Evolutionary conservation across 1,284 basidiomycete species (phyloP).

Genomic region (Xerocomus nothofagi): DNA sequence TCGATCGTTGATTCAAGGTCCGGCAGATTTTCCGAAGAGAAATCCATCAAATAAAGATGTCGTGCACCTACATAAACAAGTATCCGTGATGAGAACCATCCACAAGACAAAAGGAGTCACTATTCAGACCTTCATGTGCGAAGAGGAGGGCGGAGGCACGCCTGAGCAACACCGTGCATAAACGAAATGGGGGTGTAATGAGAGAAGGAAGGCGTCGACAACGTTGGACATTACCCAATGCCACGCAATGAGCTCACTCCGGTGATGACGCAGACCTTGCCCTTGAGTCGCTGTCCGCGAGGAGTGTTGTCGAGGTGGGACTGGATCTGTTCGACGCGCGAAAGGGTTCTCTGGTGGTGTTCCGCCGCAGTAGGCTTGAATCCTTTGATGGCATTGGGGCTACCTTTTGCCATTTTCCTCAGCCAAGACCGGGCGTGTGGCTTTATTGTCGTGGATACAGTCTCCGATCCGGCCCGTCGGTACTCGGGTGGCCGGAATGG

Average conservation of each 20-base stretch:
- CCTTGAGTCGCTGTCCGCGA: constrained; percentile 60
- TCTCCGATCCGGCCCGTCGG: too few relatives aligned
- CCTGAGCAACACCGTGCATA: constrained; percentile 39
- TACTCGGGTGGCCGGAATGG: not conserved
- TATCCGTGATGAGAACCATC: constrained; percentile 8
- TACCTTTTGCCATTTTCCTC: constrained; percentile 29
- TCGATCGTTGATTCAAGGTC: constrained; percentile 70
- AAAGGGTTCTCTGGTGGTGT: constrained; percentile 54
- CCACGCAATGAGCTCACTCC: constrained; percentile 83
- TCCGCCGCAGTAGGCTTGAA: constrained; percentile 38
- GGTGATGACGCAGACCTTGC: constrained; percentile 90
- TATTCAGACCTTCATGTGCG: constrained; percentile 72
- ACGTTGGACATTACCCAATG: constrained; percentile 61
- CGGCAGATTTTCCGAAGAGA: constrained; percentile 67
- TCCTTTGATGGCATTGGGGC: constrained; percentile 9
- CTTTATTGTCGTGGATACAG: too few relatives aligned
- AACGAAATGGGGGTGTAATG: constrained; percentile 14
- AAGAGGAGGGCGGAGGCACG: constrained; percentile 75
- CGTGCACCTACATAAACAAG: constrained; percentile 61
- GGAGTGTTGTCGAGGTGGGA: constrained; percentile 63
- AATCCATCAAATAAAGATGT: constrained; percentile 86
- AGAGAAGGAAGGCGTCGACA: constrained; percentile 3
- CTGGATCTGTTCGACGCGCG: constrained; percentile 69
- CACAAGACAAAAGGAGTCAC: not conserved
- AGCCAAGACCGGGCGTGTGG: too few relatives aligned